Percentiles rank a stretch among this genome's conserved stretches.
These are phyloP conservation scores for Peterozyma toletana DNA, from an alignment of 805 yeast species.

Conservation along the genomic window DNA sequence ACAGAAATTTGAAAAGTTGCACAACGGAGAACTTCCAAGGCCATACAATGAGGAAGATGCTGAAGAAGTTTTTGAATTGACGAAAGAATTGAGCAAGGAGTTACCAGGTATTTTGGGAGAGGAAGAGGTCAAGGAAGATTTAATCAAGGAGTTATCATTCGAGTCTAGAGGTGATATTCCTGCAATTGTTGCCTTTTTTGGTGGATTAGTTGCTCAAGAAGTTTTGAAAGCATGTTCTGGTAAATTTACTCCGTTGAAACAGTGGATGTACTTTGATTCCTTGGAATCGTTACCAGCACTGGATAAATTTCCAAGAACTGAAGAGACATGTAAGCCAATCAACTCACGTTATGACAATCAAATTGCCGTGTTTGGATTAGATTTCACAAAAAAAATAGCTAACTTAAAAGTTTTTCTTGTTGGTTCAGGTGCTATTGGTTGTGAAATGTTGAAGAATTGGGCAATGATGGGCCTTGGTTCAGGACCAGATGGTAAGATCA, in stretches of 20 bases:
- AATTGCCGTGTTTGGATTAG: slow-evolving; percentile 86
- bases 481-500: slow-evolving; percentile 80
- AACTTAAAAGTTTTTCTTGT: slow-evolving; percentile 84
- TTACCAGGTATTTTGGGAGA: slow-evolving; percentile 49
- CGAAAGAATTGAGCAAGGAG: slow-evolving; percentile 51
- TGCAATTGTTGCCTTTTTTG: slow-evolving; percentile 80
- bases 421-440: slow-evolving; percentile 98
- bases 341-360: slow-evolving; percentile 89
- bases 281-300: slow-evolving; percentile 78
- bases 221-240: slow-evolving; percentile 93
- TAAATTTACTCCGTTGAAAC: slow-evolving; percentile 89
- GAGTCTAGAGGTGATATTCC: slow-evolving; percentile 93
- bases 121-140: slow-evolving; percentile 52
- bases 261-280: slow-evolving; percentile 89
- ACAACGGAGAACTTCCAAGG: slow-evolving; percentile 64
- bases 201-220: slow-evolving; percentile 95
- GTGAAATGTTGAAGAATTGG: slow-evolving; percentile 98
- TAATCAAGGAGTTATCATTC: slow-evolving; percentile 66
- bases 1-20: slow-evolving; percentile 58
- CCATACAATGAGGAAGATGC: slow-evolving; percentile 76
- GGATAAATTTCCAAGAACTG: slow-evolving; percentile 53
- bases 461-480: slow-evolving; percentile 93
- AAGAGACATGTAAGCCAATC: slow-evolving; percentile 65
- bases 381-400: slow-evolving; percentile 64
- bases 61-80: slow-evolving; percentile 50